Evolutionary conservation across 306 rosid genomes (phyloP).

Genomic region (Ormosia emarginata): DNA sequence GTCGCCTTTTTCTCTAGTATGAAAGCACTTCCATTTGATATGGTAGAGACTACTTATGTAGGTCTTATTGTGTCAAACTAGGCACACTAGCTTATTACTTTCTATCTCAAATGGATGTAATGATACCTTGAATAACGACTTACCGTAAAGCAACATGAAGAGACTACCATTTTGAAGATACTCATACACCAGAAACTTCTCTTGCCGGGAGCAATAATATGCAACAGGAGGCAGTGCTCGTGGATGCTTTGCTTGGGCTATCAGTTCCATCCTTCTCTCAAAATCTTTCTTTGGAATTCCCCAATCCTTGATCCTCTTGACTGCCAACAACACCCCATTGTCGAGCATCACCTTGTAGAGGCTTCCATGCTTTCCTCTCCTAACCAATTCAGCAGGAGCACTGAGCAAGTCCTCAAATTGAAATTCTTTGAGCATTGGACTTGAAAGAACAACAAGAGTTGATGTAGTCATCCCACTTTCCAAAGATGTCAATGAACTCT

Average conservation of each 20-base stretch:
- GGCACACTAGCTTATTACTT: background rate
- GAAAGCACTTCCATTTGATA: background rate
- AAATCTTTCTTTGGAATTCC: conserved; percentile 51
- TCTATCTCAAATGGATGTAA: background rate
- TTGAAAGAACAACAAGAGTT: conserved; percentile 44
- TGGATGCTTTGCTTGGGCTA: conserved; percentile 49
- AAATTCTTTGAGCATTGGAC: conserved; percentile 30
- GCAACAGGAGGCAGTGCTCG: conserved; percentile 53
- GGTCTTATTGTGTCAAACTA: background rate
- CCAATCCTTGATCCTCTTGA: conserved; percentile 72
- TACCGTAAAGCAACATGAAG: conserved; percentile 66
- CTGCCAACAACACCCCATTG: conserved; percentile 52
- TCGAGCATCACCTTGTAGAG: conserved; percentile 61
- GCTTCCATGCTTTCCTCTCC: conserved; percentile 72
- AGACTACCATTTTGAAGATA: conserved; percentile 69
- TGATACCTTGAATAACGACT: background rate
- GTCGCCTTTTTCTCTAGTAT: background rate
- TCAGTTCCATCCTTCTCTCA: conserved; percentile 44
- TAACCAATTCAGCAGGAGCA: conserved; percentile 72
- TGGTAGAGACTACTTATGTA: background rate
- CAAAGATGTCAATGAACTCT: conserved; percentile 46
- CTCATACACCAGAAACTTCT: conserved; percentile 72
- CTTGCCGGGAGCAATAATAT: conserved; percentile 69
- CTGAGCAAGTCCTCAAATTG: conserved; percentile 63
- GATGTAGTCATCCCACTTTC: conserved; percentile 44